Base-by-base conservation (phyloP, 2,329 filamentous ascomycete genomes). In the Cercospora canescens region DNA sequence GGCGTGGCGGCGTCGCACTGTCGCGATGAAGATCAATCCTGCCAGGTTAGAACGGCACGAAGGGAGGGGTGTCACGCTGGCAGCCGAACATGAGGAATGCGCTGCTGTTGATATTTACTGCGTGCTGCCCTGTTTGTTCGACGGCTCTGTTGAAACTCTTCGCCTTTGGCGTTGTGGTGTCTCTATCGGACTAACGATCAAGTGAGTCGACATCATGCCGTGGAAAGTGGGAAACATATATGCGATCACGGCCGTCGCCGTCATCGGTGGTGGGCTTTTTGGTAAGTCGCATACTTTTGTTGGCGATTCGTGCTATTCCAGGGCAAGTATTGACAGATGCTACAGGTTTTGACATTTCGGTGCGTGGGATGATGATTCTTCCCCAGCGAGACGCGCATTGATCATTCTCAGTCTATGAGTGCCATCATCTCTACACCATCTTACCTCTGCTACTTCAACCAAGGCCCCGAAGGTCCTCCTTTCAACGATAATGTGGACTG, bases 361-460 rank as follows among this genome's bases (percentile, higher is more conserved):
- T 52, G 16, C 12, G 45, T 30, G 14, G 18, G 16, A 0, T 2
- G 7, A 26, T 3, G 16, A 28, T 1, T 7, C 32, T 14, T 50
- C 5, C 21, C 26, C 2, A 7, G 14, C 16, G 45, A 6, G 12
- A 28, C 2, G 12, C 28, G 14, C 26, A 50, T 1, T 50, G 14
- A 50, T 28, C 5, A 12, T 28, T n/a, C 1, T 16, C 45, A 52
- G 64, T 91, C 88, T 50, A 92, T 93, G 89, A 88, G 87, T 63
- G 80, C 80, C 14, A 80, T 81, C 63, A 82, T 93, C 35, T 88
- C 87, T 28, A 91, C 88, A 0, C 78, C 87, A 64, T 85, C 88
- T 57, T 93, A 93, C 77, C 88, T 87, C 71, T 87, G 86, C 72
- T 93, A 91, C 78, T 93, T 93, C 79, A 82, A 87, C 72, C 85